Conservation (phyloP, 2,329 filamentous ascomycete species). For the Nothophoma quercina region DNA sequence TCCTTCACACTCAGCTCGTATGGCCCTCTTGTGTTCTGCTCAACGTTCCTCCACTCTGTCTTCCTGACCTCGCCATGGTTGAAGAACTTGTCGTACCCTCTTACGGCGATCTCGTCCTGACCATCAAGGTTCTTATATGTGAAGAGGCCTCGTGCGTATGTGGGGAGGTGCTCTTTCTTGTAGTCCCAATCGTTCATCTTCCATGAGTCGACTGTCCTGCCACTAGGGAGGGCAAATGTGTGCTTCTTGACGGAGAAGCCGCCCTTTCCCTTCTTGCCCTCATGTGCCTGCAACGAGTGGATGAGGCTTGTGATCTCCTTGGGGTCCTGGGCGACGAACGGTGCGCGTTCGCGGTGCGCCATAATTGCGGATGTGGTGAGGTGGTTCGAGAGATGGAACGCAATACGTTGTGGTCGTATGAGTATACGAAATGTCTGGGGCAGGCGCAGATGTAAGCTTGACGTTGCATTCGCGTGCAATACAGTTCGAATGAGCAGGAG, state of each 20-base stretch:
- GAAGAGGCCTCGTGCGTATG: slow-evolving; percentile 92
- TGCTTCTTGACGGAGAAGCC: slow-evolving; percentile 79
- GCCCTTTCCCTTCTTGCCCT: slow-evolving; percentile 53
- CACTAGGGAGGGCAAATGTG: slow-evolving; percentile 73
- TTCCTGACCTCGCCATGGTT: slow-evolving; percentile 83
- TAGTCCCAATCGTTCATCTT: slow-evolving; percentile 95
- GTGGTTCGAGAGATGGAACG: not conserved
- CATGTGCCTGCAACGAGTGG: slow-evolving; percentile 67
- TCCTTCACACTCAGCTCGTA: slow-evolving; percentile 98
- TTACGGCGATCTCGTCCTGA: slow-evolving; percentile 77
- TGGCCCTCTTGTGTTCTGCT: slow-evolving; percentile 77
- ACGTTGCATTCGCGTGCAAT: slow-evolving; percentile 1
- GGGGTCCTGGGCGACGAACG: slow-evolving; percentile 73
- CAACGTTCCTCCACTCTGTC: slow-evolving; percentile 84
- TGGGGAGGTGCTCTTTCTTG: slow-evolving; percentile 84
- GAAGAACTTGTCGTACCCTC: slow-evolving; percentile 99
- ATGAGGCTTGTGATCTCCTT: slow-evolving; percentile 73
- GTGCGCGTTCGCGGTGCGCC: slow-evolving; percentile 62
- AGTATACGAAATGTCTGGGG: not conserved
- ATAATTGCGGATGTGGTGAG: slow-evolving; percentile 48
- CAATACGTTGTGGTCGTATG: slow-evolving; percentile 6
- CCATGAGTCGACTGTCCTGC: slow-evolving; percentile 85
- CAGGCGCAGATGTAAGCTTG: slow-evolving; percentile 9
- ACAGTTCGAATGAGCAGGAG: slow-evolving; percentile 12
- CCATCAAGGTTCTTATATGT: slow-evolving; percentile 75